Evolutionary conservation across 345 rosid species (phyloP), one percentile per base, ranked within the genome.

Genomic region (Gossypium arboreum): DNA sequence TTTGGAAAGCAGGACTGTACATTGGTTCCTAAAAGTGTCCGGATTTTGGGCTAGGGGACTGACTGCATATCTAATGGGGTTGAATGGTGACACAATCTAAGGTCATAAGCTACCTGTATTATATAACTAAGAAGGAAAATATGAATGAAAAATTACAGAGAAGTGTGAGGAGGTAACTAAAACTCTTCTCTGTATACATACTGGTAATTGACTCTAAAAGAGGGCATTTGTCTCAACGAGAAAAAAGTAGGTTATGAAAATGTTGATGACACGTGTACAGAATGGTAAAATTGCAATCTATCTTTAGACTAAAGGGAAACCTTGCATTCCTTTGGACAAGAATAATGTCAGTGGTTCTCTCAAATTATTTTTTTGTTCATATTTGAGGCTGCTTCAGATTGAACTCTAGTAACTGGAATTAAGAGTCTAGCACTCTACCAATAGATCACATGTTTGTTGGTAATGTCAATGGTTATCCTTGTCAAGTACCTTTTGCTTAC

Each of bases 201-300:
- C 73, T 27, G 60, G 45, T 27, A 51, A 29, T 27, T 69, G 41
- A 9, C 25, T 27, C 10, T 29, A 70, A 29, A 29, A 52, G 18
- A 2, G 41, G 25, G 27, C 45, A 34, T 27, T 52, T 70, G 45
- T 29, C 2, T 1, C 45, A 27, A 4, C n/a, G 1, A 27, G 22
- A 51, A 50, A 25, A 29, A 52, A 29, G 5, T 9, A 68, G 48
- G 15, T 51, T 29, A 3, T 60, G 29, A 4, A 10, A 52, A 52
- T 52, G 47, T 51, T 29, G 17, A 47, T 67, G n/a, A 69, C 73
- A 27, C n/a, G 27, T 2, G 7, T 51, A 17, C 18, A 27, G 2
- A 69, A 50, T 17, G 45, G 45, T 51, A 12, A 29, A 69, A 69
- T 51, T 51, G 45, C 73, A 50, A 68, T 51, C 22, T 69, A 16